Percentiles rank a stretch among this genome's conserved stretches.
phyloP scores from a whole-genome alignment of 177 flowering plant genomes.

The Vitis hybrid region DNA sequence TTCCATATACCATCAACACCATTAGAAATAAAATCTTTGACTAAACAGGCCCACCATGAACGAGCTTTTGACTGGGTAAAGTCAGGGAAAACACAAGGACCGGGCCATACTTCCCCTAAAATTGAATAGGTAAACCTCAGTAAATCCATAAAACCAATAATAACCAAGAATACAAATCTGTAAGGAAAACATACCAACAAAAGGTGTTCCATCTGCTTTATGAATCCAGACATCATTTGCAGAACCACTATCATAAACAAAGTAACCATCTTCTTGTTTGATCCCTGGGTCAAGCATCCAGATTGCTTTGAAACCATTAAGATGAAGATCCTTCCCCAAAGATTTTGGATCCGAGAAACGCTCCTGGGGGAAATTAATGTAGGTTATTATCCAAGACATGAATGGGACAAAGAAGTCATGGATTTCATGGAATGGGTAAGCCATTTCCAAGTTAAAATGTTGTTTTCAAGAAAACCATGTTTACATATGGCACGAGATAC shows the following conservation, averaged over 20 bases:
- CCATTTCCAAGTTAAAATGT: background rate
- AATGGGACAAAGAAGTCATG: background rate
- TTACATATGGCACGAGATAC: too few species aligned
- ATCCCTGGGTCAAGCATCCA: slow-evolving; percentile 99
- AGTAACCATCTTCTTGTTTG: slow-evolving; percentile 77
- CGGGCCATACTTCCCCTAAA: slow-evolving; percentile 96
- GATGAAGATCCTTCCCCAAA: slow-evolving; percentile 66
- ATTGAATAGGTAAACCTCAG: background rate
- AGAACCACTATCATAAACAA: slow-evolving; percentile 82
- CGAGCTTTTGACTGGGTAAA: slow-evolving; percentile 79
- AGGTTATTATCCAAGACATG: background rate
- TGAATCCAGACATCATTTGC: slow-evolving; percentile 70
- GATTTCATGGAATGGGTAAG: background rate
- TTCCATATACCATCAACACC: slow-evolving; percentile 99
- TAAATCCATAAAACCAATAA: background rate
- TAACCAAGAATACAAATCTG: background rate
- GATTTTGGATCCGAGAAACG: slow-evolving; percentile 74
- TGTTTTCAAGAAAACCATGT: too few species aligned
- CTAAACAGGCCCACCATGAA: slow-evolving; percentile 87
- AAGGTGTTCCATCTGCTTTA: slow-evolving; percentile 74
- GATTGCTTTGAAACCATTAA: slow-evolving; percentile 81
- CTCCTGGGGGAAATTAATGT: slow-evolving; percentile 40
- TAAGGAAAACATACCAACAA: slow-evolving; percentile 49
- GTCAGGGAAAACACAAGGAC: slow-evolving; percentile 96
- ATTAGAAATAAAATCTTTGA: slow-evolving; percentile 72